phyloP scores from a whole-genome alignment of 164 flowering plant species.

The Warburgia ugandensis region DNA sequence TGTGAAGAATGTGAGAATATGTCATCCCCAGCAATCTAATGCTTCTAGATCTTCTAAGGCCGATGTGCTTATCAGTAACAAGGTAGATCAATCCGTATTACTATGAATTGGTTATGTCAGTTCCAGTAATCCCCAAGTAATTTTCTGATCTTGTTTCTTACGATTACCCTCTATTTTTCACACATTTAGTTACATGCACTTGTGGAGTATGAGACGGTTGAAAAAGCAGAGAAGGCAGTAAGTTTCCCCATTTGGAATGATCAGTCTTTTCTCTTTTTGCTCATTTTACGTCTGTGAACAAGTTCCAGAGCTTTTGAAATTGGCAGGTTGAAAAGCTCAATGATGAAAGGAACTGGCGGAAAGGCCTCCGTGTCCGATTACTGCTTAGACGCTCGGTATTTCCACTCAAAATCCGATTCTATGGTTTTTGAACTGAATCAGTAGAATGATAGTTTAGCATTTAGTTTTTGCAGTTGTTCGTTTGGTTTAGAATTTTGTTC shows the following conservation, averaged over 20 bases:
- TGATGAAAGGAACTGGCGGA: conserved; percentile 96
- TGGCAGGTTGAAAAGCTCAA: conserved; percentile 74
- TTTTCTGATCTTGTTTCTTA: background rate
- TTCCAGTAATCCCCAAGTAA: too few relatives aligned
- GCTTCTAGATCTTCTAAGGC: conserved; percentile 51
- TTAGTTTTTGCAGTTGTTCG: background rate
- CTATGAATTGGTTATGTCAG: too few relatives aligned
- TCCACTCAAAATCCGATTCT: background rate
- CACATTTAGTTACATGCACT: conserved; percentile 75
- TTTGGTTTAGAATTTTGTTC: background rate
- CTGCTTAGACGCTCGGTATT: conserved; percentile 77
- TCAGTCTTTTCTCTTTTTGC: background rate
- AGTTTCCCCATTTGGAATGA: conserved; percentile 10
- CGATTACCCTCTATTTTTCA: background rate
- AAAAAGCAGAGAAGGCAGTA: conserved; percentile 90
- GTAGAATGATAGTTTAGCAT: background rate
- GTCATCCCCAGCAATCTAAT: conserved; percentile 86
- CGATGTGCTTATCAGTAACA: conserved; percentile 64
- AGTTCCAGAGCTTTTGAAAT: background rate
- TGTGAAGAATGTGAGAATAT: conserved; percentile 70
- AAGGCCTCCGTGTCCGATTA: conserved; percentile 85
- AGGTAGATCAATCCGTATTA: conserved; percentile 36
- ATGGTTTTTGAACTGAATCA: background rate
- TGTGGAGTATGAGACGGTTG: conserved; percentile 68
- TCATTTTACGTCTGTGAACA: background rate